Percentiles rank a stretch among this genome's conserved stretches.
Conservation (phyloP, 768 basidiomycete genomes). For the Podaxis mareebaensis region DNA sequence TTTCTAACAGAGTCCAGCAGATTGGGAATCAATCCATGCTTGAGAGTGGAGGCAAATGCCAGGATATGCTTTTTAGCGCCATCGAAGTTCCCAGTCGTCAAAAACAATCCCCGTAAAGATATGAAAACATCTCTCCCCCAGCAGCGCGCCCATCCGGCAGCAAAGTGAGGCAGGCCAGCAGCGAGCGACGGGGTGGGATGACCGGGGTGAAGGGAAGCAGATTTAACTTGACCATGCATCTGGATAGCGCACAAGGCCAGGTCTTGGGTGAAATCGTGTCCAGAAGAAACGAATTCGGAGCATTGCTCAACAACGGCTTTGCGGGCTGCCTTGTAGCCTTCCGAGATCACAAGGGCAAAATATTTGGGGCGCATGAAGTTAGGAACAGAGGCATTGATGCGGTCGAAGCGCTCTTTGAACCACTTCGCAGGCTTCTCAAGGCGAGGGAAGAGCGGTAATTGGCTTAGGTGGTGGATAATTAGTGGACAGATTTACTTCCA, state of each 20-base stretch:
- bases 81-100: conserved; percentile 87
- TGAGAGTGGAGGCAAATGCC: conserved; percentile 89
- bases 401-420: conserved; percentile 87
- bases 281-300: conserved; percentile 82
- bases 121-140: conserved; percentile 98
- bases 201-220: conserved; percentile 82
- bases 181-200: conserved; percentile 80
- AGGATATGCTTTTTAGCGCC: conserved; percentile 90
- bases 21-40: conserved; percentile 96
- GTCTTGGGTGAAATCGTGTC: conserved; percentile 88
- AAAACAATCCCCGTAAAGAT: conserved; percentile 88
- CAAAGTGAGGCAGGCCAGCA: conserved; percentile 94
- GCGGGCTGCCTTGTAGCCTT: conserved; percentile 91
- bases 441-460: conserved; percentile 62
- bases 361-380: conserved; percentile 94
- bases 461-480: conserved; percentile 40
- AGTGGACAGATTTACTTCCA: conserved; percentile 1
- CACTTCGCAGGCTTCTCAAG: conserved; percentile 74
- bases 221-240: conserved; percentile 89
- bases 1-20: conserved; percentile 85
- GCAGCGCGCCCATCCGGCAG: conserved; percentile 90
- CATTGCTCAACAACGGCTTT: conserved; percentile 81
- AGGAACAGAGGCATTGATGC: conserved; percentile 71
- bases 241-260: conserved; percentile 84
- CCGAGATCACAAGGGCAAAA: conserved; percentile 88